These are phyloP conservation scores for Populus davidiana DNA, from an alignment of 345 rosid genomes.

Conservation along the genomic window DNA sequence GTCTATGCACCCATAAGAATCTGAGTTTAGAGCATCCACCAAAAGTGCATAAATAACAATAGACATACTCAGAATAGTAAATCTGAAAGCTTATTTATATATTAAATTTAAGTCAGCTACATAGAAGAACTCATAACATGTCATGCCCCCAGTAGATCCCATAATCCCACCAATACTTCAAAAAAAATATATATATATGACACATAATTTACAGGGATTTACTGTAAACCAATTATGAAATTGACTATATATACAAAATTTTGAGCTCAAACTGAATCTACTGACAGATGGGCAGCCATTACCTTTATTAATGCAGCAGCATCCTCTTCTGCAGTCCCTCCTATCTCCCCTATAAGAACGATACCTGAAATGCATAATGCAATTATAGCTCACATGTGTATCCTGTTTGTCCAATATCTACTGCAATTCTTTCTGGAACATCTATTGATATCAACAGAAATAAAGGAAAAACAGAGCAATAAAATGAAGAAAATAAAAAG, in stretches of 20 bases:
- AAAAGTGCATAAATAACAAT: neutral
- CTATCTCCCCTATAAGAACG: neutral
- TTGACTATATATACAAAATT: too few species aligned
- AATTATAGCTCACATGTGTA: neutral
- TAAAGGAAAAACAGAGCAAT: neutral
- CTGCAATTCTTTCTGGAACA: neutral
- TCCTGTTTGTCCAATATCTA: neutral
- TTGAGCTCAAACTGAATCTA: neutral
- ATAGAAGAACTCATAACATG: neutral
- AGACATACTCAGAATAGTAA: neutral
- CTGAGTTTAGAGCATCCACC: too few species aligned
- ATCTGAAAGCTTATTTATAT: neutral
- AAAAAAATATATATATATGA: too few species aligned
- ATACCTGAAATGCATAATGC: neutral
- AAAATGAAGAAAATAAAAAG: too few species aligned
- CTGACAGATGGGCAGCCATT: neutral
- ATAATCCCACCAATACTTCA: neutral
- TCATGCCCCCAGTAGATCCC: neutral
- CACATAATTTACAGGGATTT: neutral
- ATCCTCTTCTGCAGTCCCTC: neutral
- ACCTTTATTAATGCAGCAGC: neutral
- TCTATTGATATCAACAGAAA: neutral
- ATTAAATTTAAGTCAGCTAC: neutral
- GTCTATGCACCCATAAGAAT: too few species aligned
- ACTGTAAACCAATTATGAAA: neutral